A percentile compares a stretch with the other conserved stretches of the same genome.
These are phyloP conservation scores for Talaromyces liani DNA, from an alignment of 495 filamentous ascomycete species.

Conservation along the genomic window DNA sequence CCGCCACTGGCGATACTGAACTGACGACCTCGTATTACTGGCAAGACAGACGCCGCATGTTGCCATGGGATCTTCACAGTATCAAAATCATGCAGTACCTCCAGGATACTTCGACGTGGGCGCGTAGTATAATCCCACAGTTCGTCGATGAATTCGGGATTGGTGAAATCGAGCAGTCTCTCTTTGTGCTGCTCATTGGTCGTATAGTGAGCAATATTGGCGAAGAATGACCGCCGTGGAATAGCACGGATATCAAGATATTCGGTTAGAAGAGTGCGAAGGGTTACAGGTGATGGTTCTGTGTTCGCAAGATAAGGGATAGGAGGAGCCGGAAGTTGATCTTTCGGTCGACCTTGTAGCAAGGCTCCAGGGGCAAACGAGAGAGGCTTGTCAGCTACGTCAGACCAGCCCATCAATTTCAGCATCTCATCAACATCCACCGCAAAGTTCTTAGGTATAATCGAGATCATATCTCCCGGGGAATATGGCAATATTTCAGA, in stretches of 20 bases:
- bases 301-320: slow-evolving; percentile 28
- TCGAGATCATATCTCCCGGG: slow-evolving; percentile 69
- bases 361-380: slow-evolving; percentile 31
- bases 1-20: slow-evolving; percentile 85
- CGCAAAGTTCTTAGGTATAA: slow-evolving; percentile 82
- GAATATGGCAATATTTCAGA: slow-evolving; percentile 34
- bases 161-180: slow-evolving; percentile 73
- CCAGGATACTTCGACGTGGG: slow-evolving; percentile 82
- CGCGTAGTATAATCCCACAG: slow-evolving; percentile 93
- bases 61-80: slow-evolving; percentile 74
- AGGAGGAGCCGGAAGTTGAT: slow-evolving; percentile 29
- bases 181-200: slow-evolving; percentile 65
- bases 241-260: slow-evolving; percentile 85
- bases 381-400: slow-evolving; percentile 59
- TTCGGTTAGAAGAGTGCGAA: slow-evolving; percentile 69
- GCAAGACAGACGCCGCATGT: slow-evolving; percentile 61
- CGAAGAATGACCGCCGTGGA: slow-evolving; percentile 80
- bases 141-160: slow-evolving; percentile 73
- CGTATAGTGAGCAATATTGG: slow-evolving; percentile 64
- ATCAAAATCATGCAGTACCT: slow-evolving; percentile 85
- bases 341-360: slow-evolving; percentile 9
- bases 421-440: slow-evolving; percentile 71
- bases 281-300: slow-evolving; percentile 44
- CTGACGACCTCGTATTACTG: slow-evolving; percentile 66
- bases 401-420: slow-evolving; percentile 65